Evolutionary conservation across 2,329 filamentous ascomycete genomes (phyloP), one percentile per base, ranked within the genome.

Genomic region (Chrysoporthe deuterocubensis): DNA sequence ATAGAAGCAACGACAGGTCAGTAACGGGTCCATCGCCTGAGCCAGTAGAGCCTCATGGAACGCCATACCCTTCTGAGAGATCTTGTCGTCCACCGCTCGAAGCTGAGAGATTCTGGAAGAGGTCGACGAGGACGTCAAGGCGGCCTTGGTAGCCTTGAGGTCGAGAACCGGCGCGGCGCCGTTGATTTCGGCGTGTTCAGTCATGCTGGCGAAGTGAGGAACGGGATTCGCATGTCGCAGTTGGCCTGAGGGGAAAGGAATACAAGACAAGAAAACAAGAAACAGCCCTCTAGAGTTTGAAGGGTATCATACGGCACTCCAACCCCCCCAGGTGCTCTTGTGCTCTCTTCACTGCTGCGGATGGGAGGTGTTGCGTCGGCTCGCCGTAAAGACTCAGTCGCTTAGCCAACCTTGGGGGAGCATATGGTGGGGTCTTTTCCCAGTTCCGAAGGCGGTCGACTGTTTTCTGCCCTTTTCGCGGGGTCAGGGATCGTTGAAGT

Each of bases 61-160:
- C 64, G 66, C 73, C 78, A 73, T 79, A 90, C 89, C 81, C 76
- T 86, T 83, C 63, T 84, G 82, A 66, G 76, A 78, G 69, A 91
- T 78, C 72, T 81, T 83, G 69, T 90, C 88, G 71, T 89, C 84
- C 57, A 92, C 79, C 50, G 75, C 73, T 69, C 83, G 84, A 69
- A 92, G 78, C 73, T 85, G 83, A 64, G 82, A 76, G 71, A 87
- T 85, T 60, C 90, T 85, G 26, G 78, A 73, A 44, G 80, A 78
- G 16, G 89, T 90, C 8, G 89, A 91, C 59, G 90, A 90, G 54
- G 88, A 89, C 63, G 83, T 81, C 69, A 91, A 78, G 63, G 83
- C 85, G 61, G 80, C 78, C 73, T 81, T 84, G 65, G 81, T 81
- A 69, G 81, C 78, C 65, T 77, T 77, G 72, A 87, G 78, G 77